Conservation (phyloP, 2,329 filamentous ascomycete genomes). For the Aureobasidium vineae region DNA sequence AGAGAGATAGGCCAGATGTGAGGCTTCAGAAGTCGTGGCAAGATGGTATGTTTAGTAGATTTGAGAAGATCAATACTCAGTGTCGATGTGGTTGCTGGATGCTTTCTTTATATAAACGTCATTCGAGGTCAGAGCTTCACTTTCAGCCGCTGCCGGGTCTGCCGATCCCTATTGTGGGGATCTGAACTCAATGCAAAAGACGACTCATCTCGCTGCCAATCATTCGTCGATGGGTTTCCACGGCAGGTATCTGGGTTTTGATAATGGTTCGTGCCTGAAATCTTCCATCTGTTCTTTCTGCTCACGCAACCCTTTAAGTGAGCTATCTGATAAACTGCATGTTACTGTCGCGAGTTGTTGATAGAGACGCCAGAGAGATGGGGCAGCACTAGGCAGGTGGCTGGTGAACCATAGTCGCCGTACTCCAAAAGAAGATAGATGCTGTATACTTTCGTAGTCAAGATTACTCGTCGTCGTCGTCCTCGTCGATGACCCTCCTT, state of each 20-base stretch:
- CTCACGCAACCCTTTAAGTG: background rate
- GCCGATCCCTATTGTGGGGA: constrained; percentile 9
- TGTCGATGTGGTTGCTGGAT: background rate
- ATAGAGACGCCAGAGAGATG: background rate
- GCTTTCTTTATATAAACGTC: constrained; percentile 12
- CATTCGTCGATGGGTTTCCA: background rate
- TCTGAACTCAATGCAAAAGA: background rate
- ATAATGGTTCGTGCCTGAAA: background rate
- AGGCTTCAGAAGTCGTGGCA: background rate
- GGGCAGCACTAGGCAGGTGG: background rate
- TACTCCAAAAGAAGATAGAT: background rate
- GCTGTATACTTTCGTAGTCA: background rate
- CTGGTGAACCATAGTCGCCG: background rate
- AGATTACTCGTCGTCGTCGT: constrained; percentile 44
- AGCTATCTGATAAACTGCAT: background rate
- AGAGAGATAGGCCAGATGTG: background rate
- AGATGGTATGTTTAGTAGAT: background rate
- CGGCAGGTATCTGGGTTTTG: background rate
- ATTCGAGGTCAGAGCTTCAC: constrained; percentile 17
- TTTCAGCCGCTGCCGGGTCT: background rate
- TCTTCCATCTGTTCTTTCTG: background rate
- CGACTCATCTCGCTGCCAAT: background rate
- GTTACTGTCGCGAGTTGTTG: background rate
- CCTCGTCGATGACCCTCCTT: constrained; percentile 48
- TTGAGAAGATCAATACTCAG: background rate